A percentile compares a stretch with the other conserved stretches of the same genome.
Evolutionary conservation across 202 grass and related monocot species (phyloP).

Genomic region (Digitaria exilis): DNA sequence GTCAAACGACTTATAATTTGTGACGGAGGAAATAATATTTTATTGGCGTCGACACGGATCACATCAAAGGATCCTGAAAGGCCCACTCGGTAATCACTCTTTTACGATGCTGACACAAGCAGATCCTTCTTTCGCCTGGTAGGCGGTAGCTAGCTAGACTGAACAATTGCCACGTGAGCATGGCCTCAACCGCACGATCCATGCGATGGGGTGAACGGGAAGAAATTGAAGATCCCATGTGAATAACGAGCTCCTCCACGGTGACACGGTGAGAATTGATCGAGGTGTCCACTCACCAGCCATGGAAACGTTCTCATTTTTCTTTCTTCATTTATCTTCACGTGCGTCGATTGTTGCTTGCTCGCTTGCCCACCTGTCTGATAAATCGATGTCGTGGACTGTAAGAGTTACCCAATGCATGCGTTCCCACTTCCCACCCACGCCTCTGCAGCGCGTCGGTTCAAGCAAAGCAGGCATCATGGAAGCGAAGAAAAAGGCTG

Average conservation of each 20-base stretch:
- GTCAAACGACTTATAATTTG: too few species aligned
- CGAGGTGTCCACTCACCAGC: not conserved
- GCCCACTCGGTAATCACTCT: not conserved
- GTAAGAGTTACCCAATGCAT: slow-evolving; percentile 21
- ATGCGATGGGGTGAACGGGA: not conserved
- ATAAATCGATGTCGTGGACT: slow-evolving; percentile 7
- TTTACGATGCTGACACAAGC: not conserved
- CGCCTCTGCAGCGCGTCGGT: not conserved
- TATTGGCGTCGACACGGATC: not conserved
- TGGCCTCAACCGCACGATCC: not conserved
- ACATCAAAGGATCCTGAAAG: slow-evolving; percentile 32
- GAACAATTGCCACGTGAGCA: not conserved
- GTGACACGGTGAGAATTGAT: not conserved
- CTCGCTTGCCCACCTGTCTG: not conserved
- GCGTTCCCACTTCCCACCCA: slow-evolving; percentile 35
- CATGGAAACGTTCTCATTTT: not conserved
- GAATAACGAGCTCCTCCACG: slow-evolving; percentile 19
- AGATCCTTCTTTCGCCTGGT: not conserved
- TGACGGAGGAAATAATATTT: too few species aligned
- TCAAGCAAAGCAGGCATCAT: slow-evolving; percentile 28
- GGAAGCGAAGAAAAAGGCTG: not conserved
- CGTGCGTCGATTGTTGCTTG: not conserved
- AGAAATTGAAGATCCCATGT: not conserved
- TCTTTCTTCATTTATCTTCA: not conserved
- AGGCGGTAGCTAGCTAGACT: not conserved